A percentile compares a stretch with the other conserved stretches of the same genome.
Conservation (phyloP, 495 filamentous ascomycete genomes). For the Friedmanniomyces simplex region DNA sequence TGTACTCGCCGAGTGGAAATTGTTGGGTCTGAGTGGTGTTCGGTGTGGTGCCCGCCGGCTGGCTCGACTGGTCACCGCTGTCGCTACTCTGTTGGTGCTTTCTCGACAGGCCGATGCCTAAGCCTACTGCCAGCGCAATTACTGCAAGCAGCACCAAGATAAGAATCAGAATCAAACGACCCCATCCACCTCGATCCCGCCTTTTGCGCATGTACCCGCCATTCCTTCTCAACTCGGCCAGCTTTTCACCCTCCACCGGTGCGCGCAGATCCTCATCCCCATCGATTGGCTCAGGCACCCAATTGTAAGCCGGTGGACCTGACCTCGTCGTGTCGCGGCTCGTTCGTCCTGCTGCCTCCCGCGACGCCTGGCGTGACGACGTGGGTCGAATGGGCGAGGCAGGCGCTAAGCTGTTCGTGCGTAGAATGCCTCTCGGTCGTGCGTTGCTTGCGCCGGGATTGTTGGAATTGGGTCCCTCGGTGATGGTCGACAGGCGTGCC, state of each 20-base stretch:
- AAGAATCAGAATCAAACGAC: slow-evolving; percentile 15
- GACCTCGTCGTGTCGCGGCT: neutral
- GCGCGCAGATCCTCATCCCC: neutral
- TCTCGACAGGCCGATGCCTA: slow-evolving; percentile 41
- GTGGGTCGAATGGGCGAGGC: neutral
- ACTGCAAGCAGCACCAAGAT: slow-evolving; percentile 36
- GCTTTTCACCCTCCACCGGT: slow-evolving; percentile 14
- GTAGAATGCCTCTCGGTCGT: neutral
- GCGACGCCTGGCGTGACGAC: neutral
- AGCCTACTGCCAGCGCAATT: slow-evolving; percentile 42
- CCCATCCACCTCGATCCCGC: slow-evolving; percentile 26
- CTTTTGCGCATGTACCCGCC: slow-evolving; percentile 3
- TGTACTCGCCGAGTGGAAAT: slow-evolving; percentile 48
- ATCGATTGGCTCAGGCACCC: slow-evolving; percentile 7
- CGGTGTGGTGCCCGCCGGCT: neutral
- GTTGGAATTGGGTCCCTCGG: slow-evolving; percentile 19
- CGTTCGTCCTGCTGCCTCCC: neutral
- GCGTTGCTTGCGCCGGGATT: neutral
- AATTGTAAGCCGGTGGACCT: slow-evolving; percentile 7
- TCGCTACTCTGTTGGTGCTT: neutral
- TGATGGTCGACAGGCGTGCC: slow-evolving; percentile 28
- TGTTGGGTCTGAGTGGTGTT: slow-evolving; percentile 2
- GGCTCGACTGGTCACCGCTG: neutral
- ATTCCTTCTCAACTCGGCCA: slow-evolving; percentile 8
- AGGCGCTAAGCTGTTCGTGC: neutral